Conservation (phyloP, 768 basidiomycete species). For the Boletales sp. region DNA sequence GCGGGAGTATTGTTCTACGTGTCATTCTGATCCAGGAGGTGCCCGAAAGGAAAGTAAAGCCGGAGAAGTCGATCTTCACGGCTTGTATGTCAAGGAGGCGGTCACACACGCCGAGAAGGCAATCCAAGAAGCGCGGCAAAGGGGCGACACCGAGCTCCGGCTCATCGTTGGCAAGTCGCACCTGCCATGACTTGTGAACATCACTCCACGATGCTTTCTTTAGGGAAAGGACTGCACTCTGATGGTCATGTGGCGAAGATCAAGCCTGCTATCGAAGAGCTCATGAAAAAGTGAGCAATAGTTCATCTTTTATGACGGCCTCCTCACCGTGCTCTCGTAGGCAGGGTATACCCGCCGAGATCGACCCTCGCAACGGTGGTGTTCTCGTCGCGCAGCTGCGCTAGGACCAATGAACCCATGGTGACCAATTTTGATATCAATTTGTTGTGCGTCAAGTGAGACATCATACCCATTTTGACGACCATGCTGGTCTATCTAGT, state of each 20-base stretch:
- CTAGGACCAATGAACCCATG: slow-evolving; percentile 8
- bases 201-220: not conserved
- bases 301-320: not conserved
- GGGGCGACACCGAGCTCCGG: slow-evolving; percentile 61
- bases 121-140: slow-evolving; percentile 59
- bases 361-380: slow-evolving; percentile 80
- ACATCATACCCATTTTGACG: too few species aligned
- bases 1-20: not conserved
- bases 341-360: slow-evolving; percentile 63
- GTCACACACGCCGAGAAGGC: slow-evolving; percentile 69
- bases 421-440: not conserved
- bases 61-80: slow-evolving; percentile 86
- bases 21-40: not conserved
- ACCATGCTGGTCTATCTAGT: not conserved
- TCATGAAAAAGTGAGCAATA: slow-evolving; percentile 69
- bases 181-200: not conserved
- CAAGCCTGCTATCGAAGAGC: slow-evolving; percentile 85
- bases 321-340: slow-evolving; percentile 36
- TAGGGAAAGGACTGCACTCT: slow-evolving; percentile 88
- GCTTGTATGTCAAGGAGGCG: slow-evolving; percentile 91
- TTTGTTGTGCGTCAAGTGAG: not conserved
- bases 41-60: slow-evolving; percentile 54
- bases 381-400: slow-evolving; percentile 69
- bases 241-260: slow-evolving; percentile 74
- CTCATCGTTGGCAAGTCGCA: slow-evolving; percentile 76